Percentiles rank a stretch among this genome's conserved stretches.
Conservation (phyloP, 2,329 filamentous ascomycete species). For the Mariannaea sp. region DNA sequence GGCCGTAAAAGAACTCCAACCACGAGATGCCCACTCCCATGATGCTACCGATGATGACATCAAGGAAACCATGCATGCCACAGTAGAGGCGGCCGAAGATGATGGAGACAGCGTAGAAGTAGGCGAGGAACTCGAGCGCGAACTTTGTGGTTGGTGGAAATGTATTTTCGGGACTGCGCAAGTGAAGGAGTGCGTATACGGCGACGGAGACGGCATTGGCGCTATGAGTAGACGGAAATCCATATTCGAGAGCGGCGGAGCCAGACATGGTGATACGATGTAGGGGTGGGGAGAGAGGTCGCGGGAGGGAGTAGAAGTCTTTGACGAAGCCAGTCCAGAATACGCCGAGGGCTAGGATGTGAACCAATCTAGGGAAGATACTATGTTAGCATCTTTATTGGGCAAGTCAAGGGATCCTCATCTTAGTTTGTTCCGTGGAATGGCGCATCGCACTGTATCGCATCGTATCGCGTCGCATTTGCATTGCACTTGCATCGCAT, state of each 20-base stretch:
- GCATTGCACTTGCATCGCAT: slow-evolving; percentile 1
- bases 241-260: slow-evolving; percentile 92
- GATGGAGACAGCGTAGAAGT: slow-evolving; percentile 88
- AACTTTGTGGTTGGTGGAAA: slow-evolving; percentile 63
- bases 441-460: slow-evolving; percentile 9
- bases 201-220: slow-evolving; percentile 96
- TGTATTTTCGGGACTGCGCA: slow-evolving; percentile 68
- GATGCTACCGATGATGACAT: slow-evolving; percentile 80
- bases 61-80: slow-evolving; percentile 97
- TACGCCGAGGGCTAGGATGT: slow-evolving; percentile 77
- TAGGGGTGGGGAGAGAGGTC: slow-evolving; percentile 88
- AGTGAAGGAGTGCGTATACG: slow-evolving; percentile 75
- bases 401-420: neutral
- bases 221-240: slow-evolving; percentile 95
- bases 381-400: slow-evolving; percentile 27
- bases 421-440: neutral
- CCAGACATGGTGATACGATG: slow-evolving; percentile 97
- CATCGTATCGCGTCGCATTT: neutral
- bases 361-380: slow-evolving; percentile 59
- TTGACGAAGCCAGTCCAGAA: slow-evolving; percentile 94
- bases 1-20: slow-evolving; percentile 64
- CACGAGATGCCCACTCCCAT: slow-evolving; percentile 71
- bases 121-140: slow-evolving; percentile 70
- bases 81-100: slow-evolving; percentile 92
- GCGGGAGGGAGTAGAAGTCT: slow-evolving; percentile 88